Base-by-base conservation (phyloP, 2,329 filamentous ascomycete genomes). In the Monilinia polystroma region DNA sequence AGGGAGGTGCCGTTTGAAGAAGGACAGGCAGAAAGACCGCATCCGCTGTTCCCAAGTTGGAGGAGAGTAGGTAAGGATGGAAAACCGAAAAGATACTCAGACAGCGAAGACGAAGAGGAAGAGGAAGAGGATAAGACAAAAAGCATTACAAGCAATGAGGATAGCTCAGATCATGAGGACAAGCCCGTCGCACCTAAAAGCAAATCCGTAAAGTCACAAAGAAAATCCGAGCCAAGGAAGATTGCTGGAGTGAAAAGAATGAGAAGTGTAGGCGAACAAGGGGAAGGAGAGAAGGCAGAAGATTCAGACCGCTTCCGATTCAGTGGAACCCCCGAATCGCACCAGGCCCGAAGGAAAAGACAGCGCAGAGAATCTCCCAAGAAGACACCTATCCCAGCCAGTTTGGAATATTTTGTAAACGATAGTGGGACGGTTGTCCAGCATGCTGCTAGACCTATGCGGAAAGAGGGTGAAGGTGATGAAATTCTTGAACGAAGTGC, bases 1-100 rank as follows among this genome's bases (percentile, higher is more conserved):
- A 23, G 58, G n/a, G 45, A 62, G 5, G 38, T 51, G 58, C 58
- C 58, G 5, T 62, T 62, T 23, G 45, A 62, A 16, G 4, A 26
- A 2, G 58, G 58, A n/a, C n/a, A 20, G 2, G 45, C 58, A 10
- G 3, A 38, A 38, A 35, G 4, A 12, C 49, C 49, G 29, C n/a
- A 26, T 1, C 14, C 4, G 10, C 3, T 12, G 3, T 62, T 20
- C 10, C 29, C 29, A 2, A 6, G 35, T 60, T 49, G 57, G 29
- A 11, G 20, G 7, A 7, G 2, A 10, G 29, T 51, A 3, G n/a
- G 32, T 1, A 23, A 11, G 4, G n/a, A 7, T 26, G n/a, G 32
- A 52, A 38, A 14, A 7, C 29, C 29, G 8, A 4, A 38, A 26
- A 4, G 2, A 5, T 6, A 16, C 16, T 3, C 2, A 23, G 7